phyloP scores from a whole-genome alignment of 257 asterid species.

The Solanum rostratum region DNA sequence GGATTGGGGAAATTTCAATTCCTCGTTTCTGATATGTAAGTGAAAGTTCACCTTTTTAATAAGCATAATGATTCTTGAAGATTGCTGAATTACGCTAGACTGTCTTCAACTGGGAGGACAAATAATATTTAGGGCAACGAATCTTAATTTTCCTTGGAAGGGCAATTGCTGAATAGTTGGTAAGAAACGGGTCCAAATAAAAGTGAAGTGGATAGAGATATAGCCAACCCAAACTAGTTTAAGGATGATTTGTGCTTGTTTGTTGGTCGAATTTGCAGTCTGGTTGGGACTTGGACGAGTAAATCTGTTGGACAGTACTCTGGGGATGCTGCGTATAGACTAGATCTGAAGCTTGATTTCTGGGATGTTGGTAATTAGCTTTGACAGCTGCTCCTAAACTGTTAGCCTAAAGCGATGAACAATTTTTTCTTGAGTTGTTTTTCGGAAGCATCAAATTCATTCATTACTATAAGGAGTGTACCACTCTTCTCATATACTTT shows the following conservation, averaged over 20 bases:
- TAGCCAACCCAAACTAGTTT: background rate
- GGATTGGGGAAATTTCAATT: background rate
- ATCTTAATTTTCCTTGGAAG: background rate
- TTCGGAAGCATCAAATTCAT: background rate
- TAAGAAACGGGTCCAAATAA: background rate
- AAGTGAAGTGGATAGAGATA: background rate
- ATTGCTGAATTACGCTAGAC: background rate
- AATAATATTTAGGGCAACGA: background rate
- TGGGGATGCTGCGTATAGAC: background rate
- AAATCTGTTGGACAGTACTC: background rate
- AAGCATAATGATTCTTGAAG: background rate
- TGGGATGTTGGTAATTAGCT: background rate
- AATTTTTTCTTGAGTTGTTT: background rate
- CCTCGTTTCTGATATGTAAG: background rate
- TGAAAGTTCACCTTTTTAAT: background rate
- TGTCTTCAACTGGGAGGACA: background rate
- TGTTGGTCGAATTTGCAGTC: background rate
- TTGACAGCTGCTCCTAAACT: background rate
- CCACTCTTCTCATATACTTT: background rate
- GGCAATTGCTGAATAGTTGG: background rate
- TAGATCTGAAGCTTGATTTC: background rate
- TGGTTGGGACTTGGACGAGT: background rate
- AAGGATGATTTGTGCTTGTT: background rate
- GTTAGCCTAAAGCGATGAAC: background rate
- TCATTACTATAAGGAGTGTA: background rate